phyloP scores from a whole-genome alignment of 192 early-diverging fungal genomes.

The Backusella sp. region DNA sequence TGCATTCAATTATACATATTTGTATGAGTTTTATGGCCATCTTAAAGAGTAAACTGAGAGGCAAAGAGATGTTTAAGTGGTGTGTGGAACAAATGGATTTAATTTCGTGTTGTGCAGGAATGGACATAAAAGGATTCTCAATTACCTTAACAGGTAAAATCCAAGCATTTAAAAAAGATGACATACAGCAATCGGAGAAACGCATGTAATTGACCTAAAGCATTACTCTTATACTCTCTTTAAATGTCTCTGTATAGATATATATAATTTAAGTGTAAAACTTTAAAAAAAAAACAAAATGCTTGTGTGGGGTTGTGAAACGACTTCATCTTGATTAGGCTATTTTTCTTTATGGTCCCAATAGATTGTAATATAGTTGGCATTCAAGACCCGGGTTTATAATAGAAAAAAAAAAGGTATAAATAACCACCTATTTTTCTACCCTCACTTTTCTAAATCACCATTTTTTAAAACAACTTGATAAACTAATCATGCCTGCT shows the following conservation, averaged over 20 bases:
- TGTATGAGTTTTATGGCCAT: neutral
- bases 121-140: neutral
- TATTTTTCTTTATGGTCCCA: neutral
- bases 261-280: constrained; percentile 1
- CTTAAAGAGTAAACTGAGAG: neutral
- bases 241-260: neutral
- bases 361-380: neutral
- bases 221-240: neutral
- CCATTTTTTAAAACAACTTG: neutral
- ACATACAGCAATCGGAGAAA: constrained; percentile 2
- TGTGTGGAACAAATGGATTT: neutral
- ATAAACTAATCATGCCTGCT: neutral
- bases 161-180: neutral
- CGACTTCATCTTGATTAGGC: neutral
- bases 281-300: neutral
- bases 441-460: neutral
- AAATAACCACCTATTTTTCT: neutral
- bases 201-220: neutral
- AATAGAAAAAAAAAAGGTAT: neutral
- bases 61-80: neutral
- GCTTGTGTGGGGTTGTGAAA: neutral
- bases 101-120: neutral
- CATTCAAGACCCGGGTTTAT: neutral
- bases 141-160: neutral
- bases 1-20: neutral